These are phyloP conservation scores for Trypanosoma brucei DNA, from an alignment of 208 protist genomes.

Conservation along the genomic window DNA sequence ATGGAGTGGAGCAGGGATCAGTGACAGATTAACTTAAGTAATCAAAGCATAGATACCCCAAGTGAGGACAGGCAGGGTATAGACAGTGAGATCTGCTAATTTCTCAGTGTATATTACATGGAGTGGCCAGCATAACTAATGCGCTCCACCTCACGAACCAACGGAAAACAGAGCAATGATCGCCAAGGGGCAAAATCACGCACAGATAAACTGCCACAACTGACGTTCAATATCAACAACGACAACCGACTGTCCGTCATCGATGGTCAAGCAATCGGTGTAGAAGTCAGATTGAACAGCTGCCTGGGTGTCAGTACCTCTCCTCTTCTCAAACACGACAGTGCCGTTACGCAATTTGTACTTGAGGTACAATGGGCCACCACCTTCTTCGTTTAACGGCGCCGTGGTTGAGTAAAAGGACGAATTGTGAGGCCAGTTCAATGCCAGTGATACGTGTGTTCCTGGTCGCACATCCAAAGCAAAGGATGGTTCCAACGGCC, in stretches of 20 bases:
- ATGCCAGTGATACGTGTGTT: constrained; percentile 47
- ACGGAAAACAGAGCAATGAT: background rate
- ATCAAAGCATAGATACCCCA: too few relatives aligned
- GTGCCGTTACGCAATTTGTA: constrained; percentile 30
- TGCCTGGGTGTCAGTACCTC: constrained; percentile 27
- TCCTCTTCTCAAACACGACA: constrained; percentile 41
- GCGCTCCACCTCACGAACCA: background rate
- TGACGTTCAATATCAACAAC: constrained; percentile 48
- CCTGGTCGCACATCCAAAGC: constrained; percentile 56
- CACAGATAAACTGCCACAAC: constrained; percentile 30
- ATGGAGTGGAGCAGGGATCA: too few relatives aligned
- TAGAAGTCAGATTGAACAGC: constrained; percentile 18
- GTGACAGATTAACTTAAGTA: too few relatives aligned
- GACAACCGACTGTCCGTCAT: background rate
- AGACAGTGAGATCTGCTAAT: too few relatives aligned
- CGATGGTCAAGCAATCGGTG: background rate
- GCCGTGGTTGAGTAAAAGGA: background rate
- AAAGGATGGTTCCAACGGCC: constrained; percentile 29
- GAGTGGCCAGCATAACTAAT: too few relatives aligned
- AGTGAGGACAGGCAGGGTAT: too few relatives aligned
- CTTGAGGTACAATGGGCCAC: constrained; percentile 25
- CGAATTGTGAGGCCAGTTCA: constrained; percentile 1
- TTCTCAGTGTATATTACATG: too few relatives aligned
- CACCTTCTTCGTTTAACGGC: background rate
- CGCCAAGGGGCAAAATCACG: background rate